These are phyloP conservation scores for Alternaria alternata DNA, from an alignment of 2,329 filamentous ascomycete species.

Conservation along the genomic window DNA sequence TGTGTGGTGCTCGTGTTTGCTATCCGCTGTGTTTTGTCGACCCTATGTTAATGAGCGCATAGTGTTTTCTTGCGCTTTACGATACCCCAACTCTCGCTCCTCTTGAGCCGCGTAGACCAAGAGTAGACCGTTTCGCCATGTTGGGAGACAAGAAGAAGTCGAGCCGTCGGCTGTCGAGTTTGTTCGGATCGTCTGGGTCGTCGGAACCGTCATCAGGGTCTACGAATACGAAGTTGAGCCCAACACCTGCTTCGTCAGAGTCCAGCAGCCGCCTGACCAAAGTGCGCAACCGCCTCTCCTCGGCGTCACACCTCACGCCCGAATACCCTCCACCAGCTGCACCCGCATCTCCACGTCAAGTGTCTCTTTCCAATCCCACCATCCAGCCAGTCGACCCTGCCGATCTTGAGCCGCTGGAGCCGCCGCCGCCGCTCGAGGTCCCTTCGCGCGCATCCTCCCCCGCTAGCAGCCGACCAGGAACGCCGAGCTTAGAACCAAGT, in stretches of 20 bases:
- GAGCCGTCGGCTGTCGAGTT: conserved; percentile 44
- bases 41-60: conserved; percentile 20
- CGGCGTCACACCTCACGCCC: conserved; percentile 40
- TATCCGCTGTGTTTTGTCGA: conserved; percentile 22
- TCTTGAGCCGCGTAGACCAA: not conserved
- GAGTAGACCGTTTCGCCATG: conserved; percentile 18
- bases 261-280: conserved; percentile 40
- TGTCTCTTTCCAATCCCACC: conserved; percentile 30
- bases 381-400: conserved; percentile 39
- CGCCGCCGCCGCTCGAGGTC: conserved; percentile 37
- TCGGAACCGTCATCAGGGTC: conserved; percentile 14
- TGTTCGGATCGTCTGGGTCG: conserved; percentile 39
- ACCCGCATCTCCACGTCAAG: conserved; percentile 21
- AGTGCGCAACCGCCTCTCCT: conserved; percentile 45
- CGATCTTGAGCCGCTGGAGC: conserved; percentile 38
- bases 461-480: conserved; percentile 35
- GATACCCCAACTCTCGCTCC: not conserved
- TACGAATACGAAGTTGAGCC: conserved; percentile 19
- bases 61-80: conserved; percentile 13
- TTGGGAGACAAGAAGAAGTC: conserved; percentile 44
- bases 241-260: conserved; percentile 35
- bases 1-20: conserved; percentile 35
- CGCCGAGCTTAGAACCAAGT: conserved; percentile 24
- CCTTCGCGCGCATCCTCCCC: conserved; percentile 42
- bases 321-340: conserved; percentile 40